Evolutionary conservation across 176 grass and related monocot genomes (phyloP).

Genomic region (Eleusine indica): DNA sequence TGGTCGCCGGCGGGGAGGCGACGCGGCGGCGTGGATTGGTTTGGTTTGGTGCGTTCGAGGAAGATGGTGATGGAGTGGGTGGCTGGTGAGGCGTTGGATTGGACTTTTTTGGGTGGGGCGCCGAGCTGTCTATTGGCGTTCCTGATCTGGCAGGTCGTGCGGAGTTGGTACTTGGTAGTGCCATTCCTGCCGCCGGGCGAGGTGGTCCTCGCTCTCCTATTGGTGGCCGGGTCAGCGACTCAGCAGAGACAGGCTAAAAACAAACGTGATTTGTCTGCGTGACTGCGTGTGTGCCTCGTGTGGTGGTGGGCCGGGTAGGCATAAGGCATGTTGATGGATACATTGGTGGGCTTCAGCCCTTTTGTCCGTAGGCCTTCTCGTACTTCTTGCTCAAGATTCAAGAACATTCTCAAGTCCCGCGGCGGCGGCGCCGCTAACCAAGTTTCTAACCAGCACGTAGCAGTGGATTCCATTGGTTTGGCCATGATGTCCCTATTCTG

Average conservation of each 20-base stretch:
- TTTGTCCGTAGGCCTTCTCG: too few relatives aligned
- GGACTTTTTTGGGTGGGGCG: background rate
- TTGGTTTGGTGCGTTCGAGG: slow-evolving; percentile 16
- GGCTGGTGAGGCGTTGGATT: background rate
- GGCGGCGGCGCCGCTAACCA: too few relatives aligned
- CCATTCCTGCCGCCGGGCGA: too few relatives aligned
- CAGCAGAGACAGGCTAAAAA: too few relatives aligned
- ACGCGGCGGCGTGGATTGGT: background rate
- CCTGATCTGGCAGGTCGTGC: slow-evolving; percentile 25
- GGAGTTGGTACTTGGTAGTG: background rate
- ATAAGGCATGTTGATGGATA: too few relatives aligned
- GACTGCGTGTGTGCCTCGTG: background rate
- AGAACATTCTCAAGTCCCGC: too few relatives aligned
- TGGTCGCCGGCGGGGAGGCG: background rate
- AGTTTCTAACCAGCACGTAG: too few relatives aligned
- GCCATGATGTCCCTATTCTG: too few relatives aligned
- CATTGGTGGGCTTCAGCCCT: too few relatives aligned
- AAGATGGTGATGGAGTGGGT: background rate
- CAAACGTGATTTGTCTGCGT: background rate
- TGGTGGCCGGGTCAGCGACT: slow-evolving; percentile 2
- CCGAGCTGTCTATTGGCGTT: slow-evolving; percentile 44
- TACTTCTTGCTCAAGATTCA: too few relatives aligned
- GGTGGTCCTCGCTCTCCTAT: background rate
- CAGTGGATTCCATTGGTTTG: too few relatives aligned
- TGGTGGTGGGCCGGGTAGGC: too few relatives aligned